Base-by-base conservation (phyloP, 2,329 filamentous ascomycete genomes). In the Neopestalotiopsis sp. region DNA sequence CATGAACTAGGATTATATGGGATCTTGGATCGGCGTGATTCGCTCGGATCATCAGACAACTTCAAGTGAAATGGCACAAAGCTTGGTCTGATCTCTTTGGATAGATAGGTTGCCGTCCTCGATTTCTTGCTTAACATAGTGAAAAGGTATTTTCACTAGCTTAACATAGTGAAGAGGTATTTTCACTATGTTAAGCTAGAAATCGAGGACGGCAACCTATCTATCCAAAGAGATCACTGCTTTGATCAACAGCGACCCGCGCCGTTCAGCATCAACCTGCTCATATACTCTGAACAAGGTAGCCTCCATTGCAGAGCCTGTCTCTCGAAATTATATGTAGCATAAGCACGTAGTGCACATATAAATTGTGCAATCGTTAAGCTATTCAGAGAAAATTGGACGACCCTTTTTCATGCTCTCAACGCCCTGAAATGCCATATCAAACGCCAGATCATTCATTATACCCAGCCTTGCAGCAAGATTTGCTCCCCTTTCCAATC, bases 351-450 rank as follows among this genome's bases (percentile, higher is more conserved):
- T 6, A 63, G 57, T 64, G 34, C 45, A n/a, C 34, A 56, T 24
- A 13, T 12, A 20, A 65, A 34, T 28, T 3, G 24, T 32, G 14
- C 34, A 38, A 52, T 49, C 38, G 28, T 28, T 38, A 24, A 65
- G 38, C 62, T 65, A 17, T 14, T 30, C 56, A 57, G 24, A 66
- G n/a, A 49, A n/a, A 38, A 38, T 34, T 24, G 12, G 30, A 40
- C 24, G n/a, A 38, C 42, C 45, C 49, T 67, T 67, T 28, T 67
- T 61, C 14, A 67, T 34, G 32, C 24, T 45, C 34, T n/a, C 28
- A 59, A 67, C 32, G 28, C 28, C 65, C 30, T 45, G 30, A 59
- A 60, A 67, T 67, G 65, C 65, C 65, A 67, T 20, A 12, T 56
- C 52, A n/a, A 60, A 67, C 52, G 65, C 65, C 65, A 38, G 34